Evolutionary conservation across 108 stramenopile genomes (phyloP).

Genomic region (Pseudonitzschia pungens): DNA sequence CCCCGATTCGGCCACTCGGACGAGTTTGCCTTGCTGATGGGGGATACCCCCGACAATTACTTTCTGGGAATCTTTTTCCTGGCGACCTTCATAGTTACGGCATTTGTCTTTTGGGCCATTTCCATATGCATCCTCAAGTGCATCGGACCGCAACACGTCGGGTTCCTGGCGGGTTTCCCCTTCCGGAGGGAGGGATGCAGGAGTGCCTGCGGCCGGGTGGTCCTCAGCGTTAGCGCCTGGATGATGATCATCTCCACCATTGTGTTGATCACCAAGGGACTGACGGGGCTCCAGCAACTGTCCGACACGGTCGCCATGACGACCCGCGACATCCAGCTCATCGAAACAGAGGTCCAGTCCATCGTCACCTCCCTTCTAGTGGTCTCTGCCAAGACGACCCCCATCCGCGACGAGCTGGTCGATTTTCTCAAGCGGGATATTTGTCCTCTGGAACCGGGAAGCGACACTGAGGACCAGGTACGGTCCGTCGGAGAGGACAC

Average conservation of each 20-base stretch:
- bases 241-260: constrained; percentile 40
- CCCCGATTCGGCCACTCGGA: constrained; percentile 42
- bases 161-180: constrained; percentile 43
- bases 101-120: constrained; percentile 39
- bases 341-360: constrained; percentile 13
- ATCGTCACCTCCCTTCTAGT: constrained; percentile 26
- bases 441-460: constrained; percentile 28
- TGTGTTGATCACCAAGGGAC: constrained; percentile 28
- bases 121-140: constrained; percentile 42
- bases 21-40: constrained; percentile 41
- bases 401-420: constrained; percentile 31
- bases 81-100: constrained; percentile 24
- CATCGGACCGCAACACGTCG: constrained; percentile 34
- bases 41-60: constrained; percentile 21
- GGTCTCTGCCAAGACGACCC: constrained; percentile 20
- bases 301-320: constrained; percentile 27
- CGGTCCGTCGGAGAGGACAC: constrained; percentile 17
- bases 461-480: constrained; percentile 3
- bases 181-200: constrained; percentile 19
- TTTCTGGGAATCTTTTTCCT: constrained; percentile 35
- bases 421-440: constrained; percentile 35
- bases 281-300: constrained; percentile 27
- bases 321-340: constrained; percentile 30
- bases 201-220: not conserved
- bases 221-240: constrained; percentile 17